Base-by-base conservation (phyloP, 2,329 filamentous ascomycete genomes). In the Leptodontidium sp. region DNA sequence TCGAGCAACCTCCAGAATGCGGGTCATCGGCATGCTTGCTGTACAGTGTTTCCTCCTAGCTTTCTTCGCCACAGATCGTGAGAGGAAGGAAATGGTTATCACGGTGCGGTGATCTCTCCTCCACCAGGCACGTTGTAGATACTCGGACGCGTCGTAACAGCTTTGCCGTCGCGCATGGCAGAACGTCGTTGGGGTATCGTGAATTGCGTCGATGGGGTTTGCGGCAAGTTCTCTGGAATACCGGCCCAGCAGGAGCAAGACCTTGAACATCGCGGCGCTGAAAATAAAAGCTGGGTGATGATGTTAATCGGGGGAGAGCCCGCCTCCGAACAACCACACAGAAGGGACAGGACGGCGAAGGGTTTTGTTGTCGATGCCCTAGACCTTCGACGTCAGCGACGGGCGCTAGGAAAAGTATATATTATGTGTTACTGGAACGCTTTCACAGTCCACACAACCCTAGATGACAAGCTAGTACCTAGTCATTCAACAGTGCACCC, bases 1-100 rank as follows among this genome's bases (percentile, higher is more conserved):
- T 62, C 59, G 43, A 62, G 59, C 59, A 50, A 55, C 49, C 14
- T 43, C 35, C 49, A 8, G 49, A 17, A 45, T 53, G 12, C 17
- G 35, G 38, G 38, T 26, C 29, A 55, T 43, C 50, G 49, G 61
- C 61, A 62, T 62, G 49, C 47, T 64, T 64, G 49, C 61, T 64
- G 35, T 53, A 43, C 32, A 29, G 38, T 50, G 5, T 35, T 29
- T n/a, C n/a, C n/a, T 40, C 49, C n/a, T 1, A 29, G 35, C 17
- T 64, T 26, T 4, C 7, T 7, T 55, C n/a, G 61, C 32, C 24
- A 53, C 49, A 26, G 49, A 7, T 43, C 17, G 61, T 40, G 21
- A 21, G 55, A n/a, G n/a, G n/a, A 32, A 5, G 11, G 17, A n/a
- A n/a, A n/a, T n/a, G n/a, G n/a, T n/a, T n/a, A 21, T n/a, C n/a